Base-by-base conservation (phyloP, 2,329 filamentous ascomycete genomes). In the Penicillium sp. region DNA sequence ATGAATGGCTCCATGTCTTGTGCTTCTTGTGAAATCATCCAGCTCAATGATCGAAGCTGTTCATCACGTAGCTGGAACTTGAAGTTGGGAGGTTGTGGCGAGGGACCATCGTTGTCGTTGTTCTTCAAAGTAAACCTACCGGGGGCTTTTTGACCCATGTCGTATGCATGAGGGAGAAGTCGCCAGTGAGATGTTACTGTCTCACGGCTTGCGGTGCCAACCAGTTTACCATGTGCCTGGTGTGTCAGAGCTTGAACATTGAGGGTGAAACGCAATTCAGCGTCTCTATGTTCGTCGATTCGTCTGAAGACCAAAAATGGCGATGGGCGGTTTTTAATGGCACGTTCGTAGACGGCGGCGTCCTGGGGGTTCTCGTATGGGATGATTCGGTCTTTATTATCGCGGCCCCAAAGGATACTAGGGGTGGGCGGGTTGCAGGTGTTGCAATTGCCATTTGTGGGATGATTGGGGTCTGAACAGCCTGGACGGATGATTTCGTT, bases 1-100 rank as follows among this genome's bases (percentile, higher is more conserved):
- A 71, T 56, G 57, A 85, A 86, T 0, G 67, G 58, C 1, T 54
- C 45, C 6, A 68, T 67, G 3, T 67, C 55, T 11, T 72, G 67
- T 1, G 64, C 57, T 64, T 88, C 86, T 66, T 85, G 82, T 0
- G 60, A 17, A 10, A 75, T 64, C 84, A 87, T 87, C 86, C 86
- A 89, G 0, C 69, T 60, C 2, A 89, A 68, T 2, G 82, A 83
- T 17, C 77, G 74, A 5, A 77, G 66, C 58, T 89, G 86, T 31
- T 84, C 80, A 0, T 72, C 69, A 6, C 79, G 78, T 2, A 87
- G 69, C 59, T 55, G n/a, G 44, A 49, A 49, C 57, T 46, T 56
- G 54, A 78, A 79, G 17, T 66, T 65, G 19, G 68, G 70, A 19
- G 73, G 74, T 54, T 78, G 72, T 1, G 19, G 10, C 16, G 61